Conservation (phyloP, 331 rosid species). For the Acacia concinna region DNA sequence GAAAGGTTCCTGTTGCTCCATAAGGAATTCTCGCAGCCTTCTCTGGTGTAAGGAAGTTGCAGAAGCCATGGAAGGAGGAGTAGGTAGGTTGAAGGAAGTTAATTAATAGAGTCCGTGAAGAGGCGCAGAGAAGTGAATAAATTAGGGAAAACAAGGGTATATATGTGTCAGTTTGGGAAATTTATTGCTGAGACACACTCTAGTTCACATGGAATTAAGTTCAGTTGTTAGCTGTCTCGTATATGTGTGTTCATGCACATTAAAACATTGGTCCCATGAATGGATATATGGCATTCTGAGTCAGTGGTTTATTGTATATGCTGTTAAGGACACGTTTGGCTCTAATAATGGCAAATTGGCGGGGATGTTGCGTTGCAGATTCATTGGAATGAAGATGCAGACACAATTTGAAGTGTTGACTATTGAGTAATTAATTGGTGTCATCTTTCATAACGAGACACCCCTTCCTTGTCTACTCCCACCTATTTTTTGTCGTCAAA, state of each 20-base stretch:
- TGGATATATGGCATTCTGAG: background rate
- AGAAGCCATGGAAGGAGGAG: slow-evolving; percentile 51
- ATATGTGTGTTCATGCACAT: background rate
- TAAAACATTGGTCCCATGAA: background rate
- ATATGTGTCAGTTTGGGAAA: slow-evolving; percentile 33
- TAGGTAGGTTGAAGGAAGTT: slow-evolving; percentile 10
- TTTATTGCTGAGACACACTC: background rate
- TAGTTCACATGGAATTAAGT: background rate
- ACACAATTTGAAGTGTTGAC: background rate
- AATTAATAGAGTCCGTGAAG: slow-evolving; percentile 15
- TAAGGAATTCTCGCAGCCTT: slow-evolving; percentile 60
- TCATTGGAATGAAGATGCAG: background rate
- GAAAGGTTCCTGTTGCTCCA: slow-evolving; percentile 79
- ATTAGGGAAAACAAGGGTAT: slow-evolving; percentile 18
- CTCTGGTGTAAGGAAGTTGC: slow-evolving; percentile 45
- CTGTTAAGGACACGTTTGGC: background rate
- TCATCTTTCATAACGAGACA: background rate
- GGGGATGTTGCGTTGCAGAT: background rate
- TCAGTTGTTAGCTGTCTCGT: slow-evolving; percentile 11
- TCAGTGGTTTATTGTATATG: background rate
- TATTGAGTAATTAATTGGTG: background rate
- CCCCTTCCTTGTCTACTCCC: background rate
- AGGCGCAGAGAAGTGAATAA: slow-evolving; percentile 23
- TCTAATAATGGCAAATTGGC: background rate
- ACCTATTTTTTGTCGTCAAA: background rate